Evolutionary conservation across 2,329 filamentous ascomycete genomes (phyloP), one percentile per base, ranked within the genome.

Genomic region (Xylaria sp.): DNA sequence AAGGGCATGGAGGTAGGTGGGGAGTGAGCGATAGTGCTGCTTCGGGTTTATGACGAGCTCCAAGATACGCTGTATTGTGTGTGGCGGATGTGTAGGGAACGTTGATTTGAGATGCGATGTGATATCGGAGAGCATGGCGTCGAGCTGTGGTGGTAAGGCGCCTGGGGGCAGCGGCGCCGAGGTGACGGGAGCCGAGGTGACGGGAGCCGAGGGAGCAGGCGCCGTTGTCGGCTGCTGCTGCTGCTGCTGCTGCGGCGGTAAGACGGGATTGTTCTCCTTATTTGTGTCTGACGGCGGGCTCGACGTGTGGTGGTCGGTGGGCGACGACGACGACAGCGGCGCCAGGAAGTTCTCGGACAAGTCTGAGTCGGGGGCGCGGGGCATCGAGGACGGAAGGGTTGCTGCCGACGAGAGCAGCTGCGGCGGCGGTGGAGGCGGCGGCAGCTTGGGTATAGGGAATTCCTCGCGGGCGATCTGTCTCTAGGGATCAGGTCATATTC

Each of bases 51-150:
- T 85, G 4, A 97, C 84, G 36, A 98, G 90, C 83, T 99, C 96
- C 25, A 94, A 90, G 25, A 99, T 87, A 48, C 96, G 92, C 82
- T 99, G 96, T 70, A 98, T 88, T 2, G 96, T 98, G 79, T 98
- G 94, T 0, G 96, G 96, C 1, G 96, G 95, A 74, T 92, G 88
- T 2, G 85, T 83, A 25, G 88, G 78, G 80, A 99, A 99, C 73
- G 87, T 88, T 2, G 84, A 85, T 59, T 81, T 84, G 48, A 97
- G 84, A 18, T 90, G 89, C 6, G 81, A 80, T 48, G 82, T 85
- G 72, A 93, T 90, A 66, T 88, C 88, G 68, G 81, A 78, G 56
- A 93, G 82, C 77, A 93, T 88, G 63, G 86, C 84, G 66, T 85
- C 81, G 59, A 95, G 84, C 71, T 90, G 89, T 8, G 85, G 84